Conservation (phyloP, 805 yeast genomes). For the Pichia thaimueangensis region DNA sequence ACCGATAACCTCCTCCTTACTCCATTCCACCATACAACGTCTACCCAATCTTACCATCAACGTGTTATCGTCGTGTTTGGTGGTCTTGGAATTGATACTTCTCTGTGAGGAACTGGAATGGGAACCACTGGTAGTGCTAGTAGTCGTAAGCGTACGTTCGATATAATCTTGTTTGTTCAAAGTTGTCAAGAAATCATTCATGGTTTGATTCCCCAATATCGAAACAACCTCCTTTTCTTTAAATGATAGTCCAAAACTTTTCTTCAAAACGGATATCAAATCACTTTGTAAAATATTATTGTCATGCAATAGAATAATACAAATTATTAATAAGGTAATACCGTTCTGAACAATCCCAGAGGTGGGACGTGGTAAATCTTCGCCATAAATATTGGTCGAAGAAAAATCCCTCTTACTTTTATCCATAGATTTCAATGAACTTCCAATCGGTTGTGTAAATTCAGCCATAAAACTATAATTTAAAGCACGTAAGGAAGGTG, state of each 20-base stretch:
- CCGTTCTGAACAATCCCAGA: conserved; percentile 23
- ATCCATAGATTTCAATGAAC: conserved; percentile 8
- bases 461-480: conserved; percentile 15
- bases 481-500: conserved; percentile 19
- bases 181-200: conserved; percentile 19
- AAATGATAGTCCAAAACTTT: conserved; percentile 20
- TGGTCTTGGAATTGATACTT: conserved; percentile 2
- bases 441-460: conserved; percentile 8
- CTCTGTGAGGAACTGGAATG: not conserved
- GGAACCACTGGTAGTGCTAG: not conserved
- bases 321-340: conserved; percentile 21
- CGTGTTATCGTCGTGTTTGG: conserved; percentile 20
- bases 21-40: conserved; percentile 24
- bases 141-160: conserved; percentile 6
- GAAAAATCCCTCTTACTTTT: conserved; percentile 1
- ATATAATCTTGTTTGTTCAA: conserved; percentile 26
- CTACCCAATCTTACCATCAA: conserved; percentile 26
- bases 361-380: conserved; percentile 23
- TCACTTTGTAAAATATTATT: conserved; percentile 26
- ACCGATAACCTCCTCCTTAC: conserved; percentile 20
- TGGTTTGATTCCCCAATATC: conserved; percentile 17
- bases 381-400: conserved; percentile 10
- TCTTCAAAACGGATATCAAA: conserved; percentile 18
- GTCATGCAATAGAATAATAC: conserved; percentile 23
- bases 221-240: conserved; percentile 19